Conservation (phyloP, 352 stramenopile genomes). For the Phytophthora colocasiae region DNA sequence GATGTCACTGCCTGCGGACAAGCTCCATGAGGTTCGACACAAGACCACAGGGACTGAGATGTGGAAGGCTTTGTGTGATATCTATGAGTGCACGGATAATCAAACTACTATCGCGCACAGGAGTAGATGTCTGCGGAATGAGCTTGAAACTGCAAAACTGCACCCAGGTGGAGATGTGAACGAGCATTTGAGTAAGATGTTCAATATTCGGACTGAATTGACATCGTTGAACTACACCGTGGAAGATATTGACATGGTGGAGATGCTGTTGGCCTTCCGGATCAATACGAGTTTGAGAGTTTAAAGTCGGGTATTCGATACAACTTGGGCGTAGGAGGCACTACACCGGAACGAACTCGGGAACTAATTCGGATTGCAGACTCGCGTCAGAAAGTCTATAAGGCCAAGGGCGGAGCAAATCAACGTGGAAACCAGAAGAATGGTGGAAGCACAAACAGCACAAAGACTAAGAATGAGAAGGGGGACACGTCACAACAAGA, state of each 20-base stretch:
- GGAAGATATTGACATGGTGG: slow-evolving; percentile 4
- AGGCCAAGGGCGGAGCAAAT: slow-evolving; percentile 3
- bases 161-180: slow-evolving; percentile 10
- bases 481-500: neutral
- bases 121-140: neutral
- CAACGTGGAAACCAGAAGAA: neutral
- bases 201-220: slow-evolving; percentile 21
- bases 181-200: slow-evolving; percentile 20
- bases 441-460: no score
- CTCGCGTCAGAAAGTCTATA: slow-evolving; percentile 7
- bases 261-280: slow-evolving; percentile 5
- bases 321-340: neutral
- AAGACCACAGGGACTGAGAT: slow-evolving; percentile 15
- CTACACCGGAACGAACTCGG: slow-evolving; percentile 4
- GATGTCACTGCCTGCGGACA: slow-evolving; percentile 13
- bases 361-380: slow-evolving; percentile 10
- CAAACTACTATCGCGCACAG: slow-evolving; percentile 7
- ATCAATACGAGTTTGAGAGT: slow-evolving; percentile 2
- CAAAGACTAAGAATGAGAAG: neutral
- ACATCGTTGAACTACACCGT: slow-evolving; percentile 11
- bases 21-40: slow-evolving; percentile 4
- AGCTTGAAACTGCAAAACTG: slow-evolving; percentile 6
- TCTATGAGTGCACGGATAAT: slow-evolving; percentile 14
- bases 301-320: neutral
- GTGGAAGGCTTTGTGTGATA: slow-evolving; percentile 3